Percentiles rank a stretch among this genome's conserved stretches.
phyloP scores from a whole-genome alignment of 306 rosid species.

The Gastrolobium bilobum region DNA sequence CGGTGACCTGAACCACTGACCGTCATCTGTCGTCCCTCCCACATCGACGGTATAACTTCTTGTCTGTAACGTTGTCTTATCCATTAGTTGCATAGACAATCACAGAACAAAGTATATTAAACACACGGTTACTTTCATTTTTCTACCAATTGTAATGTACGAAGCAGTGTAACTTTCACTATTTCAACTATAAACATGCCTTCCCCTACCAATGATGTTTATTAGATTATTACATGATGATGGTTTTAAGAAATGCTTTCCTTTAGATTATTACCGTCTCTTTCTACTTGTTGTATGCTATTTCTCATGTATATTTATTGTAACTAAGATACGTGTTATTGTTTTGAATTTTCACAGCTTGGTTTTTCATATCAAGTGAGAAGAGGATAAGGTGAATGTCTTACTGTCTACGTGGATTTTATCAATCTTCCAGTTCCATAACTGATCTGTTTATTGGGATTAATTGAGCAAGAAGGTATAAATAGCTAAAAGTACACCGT shows the following conservation, averaged over 20 bases:
- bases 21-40: too few relatives aligned
- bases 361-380: slow-evolving; percentile 30
- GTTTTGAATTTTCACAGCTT: slow-evolving; percentile 40
- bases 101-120: not conserved
- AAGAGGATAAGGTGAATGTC: slow-evolving; percentile 33
- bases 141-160: not conserved
- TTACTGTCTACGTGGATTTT: not conserved
- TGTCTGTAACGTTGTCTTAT: not conserved
- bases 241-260: not conserved
- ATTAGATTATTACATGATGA: too few relatives aligned
- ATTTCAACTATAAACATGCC: not conserved
- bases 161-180: not conserved
- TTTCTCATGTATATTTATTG: slow-evolving; percentile 1
- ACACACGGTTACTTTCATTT: not conserved
- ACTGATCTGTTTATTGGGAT: slow-evolving; percentile 7
- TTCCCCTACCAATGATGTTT: not conserved
- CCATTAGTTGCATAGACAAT: not conserved
- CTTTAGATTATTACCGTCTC: not conserved
- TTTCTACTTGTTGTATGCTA: not conserved
- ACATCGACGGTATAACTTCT: not conserved
- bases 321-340: not conserved
- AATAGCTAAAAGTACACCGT: not conserved
- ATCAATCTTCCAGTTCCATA: slow-evolving; percentile 21
- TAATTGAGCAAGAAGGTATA: not conserved
- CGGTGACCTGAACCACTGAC: too few relatives aligned